These are phyloP conservation scores for Cerioporus squamosus DNA, from an alignment of 1,284 basidiomycete genomes.

Conservation along the genomic window DNA sequence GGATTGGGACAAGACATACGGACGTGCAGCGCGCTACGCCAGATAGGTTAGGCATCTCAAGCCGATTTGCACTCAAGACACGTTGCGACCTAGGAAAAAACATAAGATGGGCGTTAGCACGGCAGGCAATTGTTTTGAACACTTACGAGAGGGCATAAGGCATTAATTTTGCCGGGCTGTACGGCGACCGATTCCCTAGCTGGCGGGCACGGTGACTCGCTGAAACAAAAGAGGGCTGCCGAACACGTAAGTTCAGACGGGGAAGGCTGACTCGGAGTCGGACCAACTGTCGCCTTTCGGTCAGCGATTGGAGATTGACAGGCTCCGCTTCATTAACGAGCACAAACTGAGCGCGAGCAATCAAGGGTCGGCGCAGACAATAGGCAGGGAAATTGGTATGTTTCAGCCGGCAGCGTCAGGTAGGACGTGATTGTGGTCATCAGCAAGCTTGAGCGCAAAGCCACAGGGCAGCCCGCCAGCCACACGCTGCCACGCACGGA, in stretches of 20 bases:
- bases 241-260: conserved; percentile 25
- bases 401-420: conserved; percentile 7
- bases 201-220: conserved; percentile 10
- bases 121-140: conserved; percentile 16
- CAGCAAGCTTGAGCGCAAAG: not conserved
- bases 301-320: conserved; percentile 19
- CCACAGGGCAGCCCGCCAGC: not conserved
- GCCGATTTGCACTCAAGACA: conserved; percentile 21
- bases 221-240: conserved; percentile 20
- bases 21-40: not conserved
- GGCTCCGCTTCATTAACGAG: conserved; percentile 4
- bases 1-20: conserved; percentile 5
- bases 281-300: conserved; percentile 12
- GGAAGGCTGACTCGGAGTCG: not conserved
- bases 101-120: conserved; percentile 10
- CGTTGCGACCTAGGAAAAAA: conserved; percentile 13
- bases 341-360: conserved; percentile 2
- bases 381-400: conserved; percentile 10
- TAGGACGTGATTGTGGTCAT: not conserved
- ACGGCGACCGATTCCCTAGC: conserved; percentile 2
- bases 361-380: conserved; percentile 15
- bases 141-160: conserved; percentile 6
- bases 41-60: conserved; percentile 12
- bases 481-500: not conserved
- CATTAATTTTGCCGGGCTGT: conserved; percentile 13